These are phyloP conservation scores for Batrachochytrium dendrobatidis DNA, from an alignment of 371 early-diverging fungal genomes.

Conservation along the genomic window DNA sequence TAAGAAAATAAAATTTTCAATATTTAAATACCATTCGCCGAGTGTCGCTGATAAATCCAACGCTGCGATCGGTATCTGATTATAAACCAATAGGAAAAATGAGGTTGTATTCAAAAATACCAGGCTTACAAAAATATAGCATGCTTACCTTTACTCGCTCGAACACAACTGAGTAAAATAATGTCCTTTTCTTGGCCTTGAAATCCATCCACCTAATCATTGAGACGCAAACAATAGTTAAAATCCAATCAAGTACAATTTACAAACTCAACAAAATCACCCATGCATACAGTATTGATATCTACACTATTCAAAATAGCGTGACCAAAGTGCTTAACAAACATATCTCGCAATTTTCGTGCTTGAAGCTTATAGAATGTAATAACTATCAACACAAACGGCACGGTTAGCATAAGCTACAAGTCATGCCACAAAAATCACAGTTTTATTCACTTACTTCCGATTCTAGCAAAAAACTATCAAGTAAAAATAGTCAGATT, in stretches of 20 bases:
- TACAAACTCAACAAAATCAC: not conserved
- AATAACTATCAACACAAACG: conserved; percentile 51
- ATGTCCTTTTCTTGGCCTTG: conserved; percentile 97
- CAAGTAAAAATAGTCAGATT: conserved; percentile 1
- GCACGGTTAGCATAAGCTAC: too few relatives aligned
- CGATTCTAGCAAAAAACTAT: conserved; percentile 70
- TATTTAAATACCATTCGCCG: conserved; percentile 33
- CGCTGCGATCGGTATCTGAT: conserved; percentile 39
- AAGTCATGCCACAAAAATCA: not conserved
- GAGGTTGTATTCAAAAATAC: not conserved
- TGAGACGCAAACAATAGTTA: too few relatives aligned
- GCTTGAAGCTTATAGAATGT: conserved; percentile 90
- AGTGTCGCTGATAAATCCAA: conserved; percentile 90
- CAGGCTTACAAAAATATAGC: not conserved
- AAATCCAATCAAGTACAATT: too few relatives aligned
- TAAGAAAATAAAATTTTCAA: not conserved
- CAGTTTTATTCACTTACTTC: conserved; percentile 26
- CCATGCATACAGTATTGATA: conserved; percentile 69
- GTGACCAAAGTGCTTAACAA: conserved; percentile 56
- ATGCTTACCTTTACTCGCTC: conserved; percentile 59
- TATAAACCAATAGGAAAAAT: not conserved
- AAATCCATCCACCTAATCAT: conserved; percentile 84
- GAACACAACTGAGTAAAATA: conserved; percentile 91
- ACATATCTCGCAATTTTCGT: conserved; percentile 56
- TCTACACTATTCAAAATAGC: conserved; percentile 67